Conservation (phyloP, 2,329 filamentous ascomycete species). For the Aspergillus sp. region DNA sequence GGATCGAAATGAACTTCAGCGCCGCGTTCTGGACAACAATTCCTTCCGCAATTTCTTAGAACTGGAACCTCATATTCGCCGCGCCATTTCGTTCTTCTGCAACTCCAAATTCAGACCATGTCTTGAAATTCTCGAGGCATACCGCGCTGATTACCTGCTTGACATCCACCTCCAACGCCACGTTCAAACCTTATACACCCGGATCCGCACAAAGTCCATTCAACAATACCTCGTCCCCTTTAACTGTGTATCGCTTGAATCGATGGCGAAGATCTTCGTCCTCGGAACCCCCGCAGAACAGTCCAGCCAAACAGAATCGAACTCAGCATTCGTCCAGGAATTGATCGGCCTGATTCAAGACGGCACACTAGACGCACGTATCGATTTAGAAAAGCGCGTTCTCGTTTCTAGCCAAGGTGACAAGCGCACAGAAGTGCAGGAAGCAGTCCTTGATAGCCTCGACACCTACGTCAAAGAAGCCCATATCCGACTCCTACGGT, state of each 20-base stretch:
- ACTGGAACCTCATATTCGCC: conserved; percentile 88
- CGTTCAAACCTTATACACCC: conserved; percentile 66
- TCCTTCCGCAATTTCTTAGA: conserved; percentile 86
- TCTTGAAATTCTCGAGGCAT: conserved; percentile 76
- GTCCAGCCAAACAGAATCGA: conserved; percentile 61
- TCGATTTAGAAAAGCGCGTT: conserved; percentile 80
- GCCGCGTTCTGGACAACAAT: conserved; percentile 73
- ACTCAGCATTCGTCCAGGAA: conserved; percentile 55
- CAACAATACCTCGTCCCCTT: conserved; percentile 91
- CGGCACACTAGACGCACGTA: conserved; percentile 70
- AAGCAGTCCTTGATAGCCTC: conserved; percentile 65
- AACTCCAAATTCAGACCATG: conserved; percentile 86
- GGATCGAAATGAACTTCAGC: conserved; percentile 73
- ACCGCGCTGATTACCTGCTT: conserved; percentile 82
- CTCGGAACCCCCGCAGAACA: conserved; percentile 39
- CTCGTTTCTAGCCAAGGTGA: conserved; percentile 71
- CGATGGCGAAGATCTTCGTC: conserved; percentile 75
- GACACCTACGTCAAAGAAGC: conserved; percentile 72
- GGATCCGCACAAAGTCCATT: conserved; percentile 86
- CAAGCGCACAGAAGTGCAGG: conserved; percentile 68
- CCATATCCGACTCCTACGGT: conserved; percentile 71
- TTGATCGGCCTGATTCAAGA: conserved; percentile 74
- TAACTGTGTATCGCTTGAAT: conserved; percentile 77
- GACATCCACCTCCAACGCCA: conserved; percentile 82
- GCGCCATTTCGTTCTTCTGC: conserved; percentile 85